Percentiles rank a stretch among this genome's conserved stretches.
phyloP scores from a whole-genome alignment of 768 basidiomycete species.

The Lactifluus subvellereus region DNA sequence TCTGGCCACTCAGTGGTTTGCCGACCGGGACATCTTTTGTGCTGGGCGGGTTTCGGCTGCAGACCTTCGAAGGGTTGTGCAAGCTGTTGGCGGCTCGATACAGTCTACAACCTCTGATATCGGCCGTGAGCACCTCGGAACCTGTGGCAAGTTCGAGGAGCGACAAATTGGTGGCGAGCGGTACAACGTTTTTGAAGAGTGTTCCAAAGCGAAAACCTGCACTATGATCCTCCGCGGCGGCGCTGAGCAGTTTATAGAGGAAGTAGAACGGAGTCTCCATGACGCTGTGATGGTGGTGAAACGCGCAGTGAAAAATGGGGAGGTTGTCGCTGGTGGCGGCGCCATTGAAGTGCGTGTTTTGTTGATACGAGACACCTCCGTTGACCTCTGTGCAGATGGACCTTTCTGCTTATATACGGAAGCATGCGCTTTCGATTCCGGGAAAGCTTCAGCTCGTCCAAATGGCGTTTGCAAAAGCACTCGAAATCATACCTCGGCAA shows the following conservation, averaged over 20 bases:
- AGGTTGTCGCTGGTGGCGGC: slow-evolving; percentile 96
- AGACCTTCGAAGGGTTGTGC: slow-evolving; percentile 89
- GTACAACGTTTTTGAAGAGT: slow-evolving; percentile 92
- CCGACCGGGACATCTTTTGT: slow-evolving; percentile 97
- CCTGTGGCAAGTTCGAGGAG: slow-evolving; percentile 91
- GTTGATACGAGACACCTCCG: not conserved
- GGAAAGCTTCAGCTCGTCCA: slow-evolving; percentile 94
- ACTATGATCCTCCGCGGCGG: slow-evolving; percentile 92
- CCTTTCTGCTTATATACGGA: slow-evolving; percentile 88
- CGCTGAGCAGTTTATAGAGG: slow-evolving; percentile 98
- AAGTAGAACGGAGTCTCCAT: slow-evolving; percentile 94
- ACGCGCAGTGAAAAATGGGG: slow-evolving; percentile 89
- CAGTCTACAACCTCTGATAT: slow-evolving; percentile 97
- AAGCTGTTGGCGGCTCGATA: slow-evolving; percentile 91
- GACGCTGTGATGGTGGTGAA: slow-evolving; percentile 99
- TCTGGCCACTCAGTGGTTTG: slow-evolving; percentile 98
- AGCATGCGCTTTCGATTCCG: slow-evolving; percentile 85
- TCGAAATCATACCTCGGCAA: slow-evolving; percentile 96
- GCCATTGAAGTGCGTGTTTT: slow-evolving; percentile 72
- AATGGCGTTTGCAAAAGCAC: slow-evolving; percentile 91
- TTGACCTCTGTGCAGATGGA: slow-evolving; percentile 66
- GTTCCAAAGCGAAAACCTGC: slow-evolving; percentile 91
- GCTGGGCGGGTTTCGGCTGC: slow-evolving; percentile 90
- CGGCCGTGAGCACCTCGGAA: slow-evolving; percentile 80
- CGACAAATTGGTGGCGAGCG: slow-evolving; percentile 94